phyloP scores from a whole-genome alignment of 2,329 filamentous ascomycete genomes.

The Talaromyces sp. region DNA sequence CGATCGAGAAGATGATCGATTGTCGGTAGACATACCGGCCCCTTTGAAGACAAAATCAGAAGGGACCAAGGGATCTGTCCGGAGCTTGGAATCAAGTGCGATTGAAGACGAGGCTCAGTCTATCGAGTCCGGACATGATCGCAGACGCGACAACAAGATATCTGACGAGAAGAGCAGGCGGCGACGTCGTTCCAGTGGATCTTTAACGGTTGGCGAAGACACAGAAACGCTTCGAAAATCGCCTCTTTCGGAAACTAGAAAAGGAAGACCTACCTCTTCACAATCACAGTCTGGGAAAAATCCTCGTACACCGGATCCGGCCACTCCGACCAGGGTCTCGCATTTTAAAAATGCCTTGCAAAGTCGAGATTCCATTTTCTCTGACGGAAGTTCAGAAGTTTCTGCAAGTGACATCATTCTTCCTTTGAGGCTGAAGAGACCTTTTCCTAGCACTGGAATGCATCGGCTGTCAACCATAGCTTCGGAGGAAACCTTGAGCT shows the following conservation, averaged over 20 bases:
- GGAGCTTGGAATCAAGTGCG: conserved; percentile 17
- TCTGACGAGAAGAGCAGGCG: neutral
- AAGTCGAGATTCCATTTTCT: conserved; percentile 14
- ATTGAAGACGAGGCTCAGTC: conserved; percentile 14
- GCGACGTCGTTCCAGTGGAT: conserved; percentile 1
- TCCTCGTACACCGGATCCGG: neutral
- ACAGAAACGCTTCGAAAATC: neutral
- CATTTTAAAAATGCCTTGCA: neutral
- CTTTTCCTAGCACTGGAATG: conserved; percentile 48
- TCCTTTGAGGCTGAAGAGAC: conserved; percentile 37
- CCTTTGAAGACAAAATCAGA: conserved; percentile 37
- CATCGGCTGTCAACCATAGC: conserved; percentile 53
- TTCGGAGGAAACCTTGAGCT: conserved; percentile 49
- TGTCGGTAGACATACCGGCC: conserved; percentile 32
- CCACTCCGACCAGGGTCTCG: conserved; percentile 1
- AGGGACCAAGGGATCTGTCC: conserved; percentile 23
- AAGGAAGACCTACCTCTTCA: neutral
- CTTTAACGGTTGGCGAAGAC: neutral
- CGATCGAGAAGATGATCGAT: conserved; percentile 37
- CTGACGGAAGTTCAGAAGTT: conserved; percentile 33
- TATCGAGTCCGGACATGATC: conserved; percentile 13
- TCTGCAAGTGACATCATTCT: conserved; percentile 32
- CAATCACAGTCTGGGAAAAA: neutral
- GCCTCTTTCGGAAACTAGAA: neutral
- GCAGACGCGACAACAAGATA: neutral